A percentile compares a stretch with the other conserved stretches of the same genome.
These are phyloP conservation scores for Ogataea polymorpha DNA, from an alignment of 805 yeast species.

Conservation along the genomic window DNA sequence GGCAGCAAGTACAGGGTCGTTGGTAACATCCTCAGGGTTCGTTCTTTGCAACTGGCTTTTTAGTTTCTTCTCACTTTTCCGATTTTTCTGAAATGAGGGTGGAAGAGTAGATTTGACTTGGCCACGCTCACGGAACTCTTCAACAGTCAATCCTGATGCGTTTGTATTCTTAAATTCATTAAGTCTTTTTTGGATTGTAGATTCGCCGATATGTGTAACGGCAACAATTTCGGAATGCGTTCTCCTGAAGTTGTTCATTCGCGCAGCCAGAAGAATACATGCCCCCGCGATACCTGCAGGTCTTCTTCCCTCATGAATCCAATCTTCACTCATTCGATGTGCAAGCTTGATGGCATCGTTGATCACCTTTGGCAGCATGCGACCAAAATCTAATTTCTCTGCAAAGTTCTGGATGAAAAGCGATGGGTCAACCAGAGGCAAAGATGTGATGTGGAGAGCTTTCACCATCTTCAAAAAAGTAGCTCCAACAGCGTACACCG, in stretches of 20 bases:
- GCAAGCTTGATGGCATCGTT: conserved; percentile 86
- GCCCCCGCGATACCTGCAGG: conserved; percentile 99
- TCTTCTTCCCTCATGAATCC: conserved; percentile 95
- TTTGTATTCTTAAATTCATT: conserved; percentile 81
- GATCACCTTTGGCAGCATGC: conserved; percentile 67
- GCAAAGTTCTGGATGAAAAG: conserved; percentile 92
- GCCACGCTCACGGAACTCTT: conserved; percentile 56
- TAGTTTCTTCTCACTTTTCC: conserved; percentile 44
- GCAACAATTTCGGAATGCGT: conserved; percentile 93
- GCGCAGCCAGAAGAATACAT: conserved; percentile 84
- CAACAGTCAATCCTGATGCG: conserved; percentile 70
- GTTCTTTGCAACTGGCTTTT: conserved; percentile 29
- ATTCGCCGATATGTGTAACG: conserved; percentile 92
- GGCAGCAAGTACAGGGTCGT: conserved; percentile 43
- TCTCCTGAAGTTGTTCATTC: conserved; percentile 93
- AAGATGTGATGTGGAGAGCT: conserved; percentile 65
- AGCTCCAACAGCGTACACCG: conserved; percentile 93
- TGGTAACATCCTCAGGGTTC: conserved; percentile 36
- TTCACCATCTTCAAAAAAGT: conserved; percentile 93
- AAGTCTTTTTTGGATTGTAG: conserved; percentile 84
- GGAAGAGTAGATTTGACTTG: conserved; percentile 59
- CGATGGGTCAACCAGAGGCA: conserved; percentile 94
- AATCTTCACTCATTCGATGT: conserved; percentile 87
- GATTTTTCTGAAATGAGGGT: conserved; percentile 72
- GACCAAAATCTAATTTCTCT: conserved; percentile 79